Evolutionary conservation across 1,139 yeast species (phyloP).

Genomic region (Scheffersomyces insectosa): DNA sequence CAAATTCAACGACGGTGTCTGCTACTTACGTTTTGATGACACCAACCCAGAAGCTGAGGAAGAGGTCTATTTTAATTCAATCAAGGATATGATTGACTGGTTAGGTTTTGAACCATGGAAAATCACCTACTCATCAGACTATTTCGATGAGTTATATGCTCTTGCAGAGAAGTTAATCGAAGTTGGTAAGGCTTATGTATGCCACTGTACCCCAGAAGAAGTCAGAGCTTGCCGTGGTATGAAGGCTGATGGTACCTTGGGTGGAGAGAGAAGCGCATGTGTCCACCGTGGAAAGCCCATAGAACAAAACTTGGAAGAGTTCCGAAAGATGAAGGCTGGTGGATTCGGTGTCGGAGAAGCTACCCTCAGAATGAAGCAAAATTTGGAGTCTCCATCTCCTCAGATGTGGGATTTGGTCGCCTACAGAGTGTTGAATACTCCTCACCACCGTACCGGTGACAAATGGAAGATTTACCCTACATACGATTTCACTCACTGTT

Average conservation of each 20-base stretch:
- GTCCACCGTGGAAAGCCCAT: slow-evolving; percentile 67
- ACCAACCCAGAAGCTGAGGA: slow-evolving; percentile 99
- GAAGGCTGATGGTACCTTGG: slow-evolving; percentile 86
- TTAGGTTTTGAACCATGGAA: slow-evolving; percentile 92
- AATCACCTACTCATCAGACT: slow-evolving; percentile 93
- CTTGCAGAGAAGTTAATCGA: slow-evolving; percentile 80
- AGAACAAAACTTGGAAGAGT: slow-evolving; percentile 76
- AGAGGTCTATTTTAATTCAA: slow-evolving; percentile 83
- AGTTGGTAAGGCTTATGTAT: slow-evolving; percentile 78
- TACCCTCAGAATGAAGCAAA: slow-evolving; percentile 95
- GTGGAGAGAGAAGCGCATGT: slow-evolving; percentile 88
- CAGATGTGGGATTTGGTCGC: slow-evolving; percentile 99
- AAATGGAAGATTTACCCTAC: slow-evolving; percentile 99
- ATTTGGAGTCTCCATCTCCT: slow-evolving; percentile 86
- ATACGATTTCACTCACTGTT: slow-evolving; percentile 97
- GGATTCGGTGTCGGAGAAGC: slow-evolving; percentile 87
- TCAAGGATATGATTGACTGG: slow-evolving; percentile 85
- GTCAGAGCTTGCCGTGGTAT: slow-evolving; percentile 89
- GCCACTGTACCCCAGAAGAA: slow-evolving; percentile 91
- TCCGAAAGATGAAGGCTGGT: slow-evolving; percentile 91
- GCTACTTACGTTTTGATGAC: slow-evolving; percentile 93
- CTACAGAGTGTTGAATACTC: slow-evolving; percentile 89
- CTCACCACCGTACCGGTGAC: slow-evolving; percentile 95
- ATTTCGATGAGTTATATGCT: slow-evolving; percentile 83
- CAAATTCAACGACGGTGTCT: slow-evolving; percentile 76